Evolutionary conservation across 2,329 filamentous ascomycete species (phyloP).

Genomic region (Calonectria pauciramosa): DNA sequence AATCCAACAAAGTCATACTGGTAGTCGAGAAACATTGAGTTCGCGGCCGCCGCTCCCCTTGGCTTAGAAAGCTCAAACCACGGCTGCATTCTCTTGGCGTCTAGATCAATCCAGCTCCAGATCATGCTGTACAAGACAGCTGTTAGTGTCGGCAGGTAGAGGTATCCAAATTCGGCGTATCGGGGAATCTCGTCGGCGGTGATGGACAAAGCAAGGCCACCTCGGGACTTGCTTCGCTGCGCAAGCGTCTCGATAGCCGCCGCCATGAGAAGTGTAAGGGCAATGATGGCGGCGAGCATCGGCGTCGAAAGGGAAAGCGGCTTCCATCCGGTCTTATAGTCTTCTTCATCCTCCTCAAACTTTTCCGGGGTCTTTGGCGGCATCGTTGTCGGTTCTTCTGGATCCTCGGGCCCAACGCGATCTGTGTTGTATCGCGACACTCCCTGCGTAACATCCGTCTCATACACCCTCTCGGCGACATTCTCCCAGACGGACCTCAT

Average conservation of each 20-base stretch:
- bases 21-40: conserved; percentile 68
- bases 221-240: conserved; percentile 52
- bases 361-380: conserved; percentile 8
- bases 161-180: conserved; percentile 55
- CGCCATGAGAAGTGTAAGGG: conserved; percentile 56
- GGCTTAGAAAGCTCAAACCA: conserved; percentile 69
- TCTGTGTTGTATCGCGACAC: neutral
- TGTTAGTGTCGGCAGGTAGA: conserved; percentile 67
- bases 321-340: conserved; percentile 33
- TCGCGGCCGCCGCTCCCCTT: conserved; percentile 55
- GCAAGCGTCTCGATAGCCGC: conserved; percentile 60
- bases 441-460: neutral
- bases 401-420: neutral
- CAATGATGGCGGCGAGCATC: conserved; percentile 54
- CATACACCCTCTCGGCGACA: conserved; percentile 16
- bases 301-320: conserved; percentile 43
- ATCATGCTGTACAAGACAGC: conserved; percentile 68
- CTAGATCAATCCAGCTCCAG: conserved; percentile 73
- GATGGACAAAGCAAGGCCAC: conserved; percentile 54
- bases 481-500: conserved; percentile 21
- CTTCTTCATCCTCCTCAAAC: neutral
- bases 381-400: neutral
- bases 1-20: conserved; percentile 56
- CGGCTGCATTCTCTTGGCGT: conserved; percentile 71
- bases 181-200: conserved; percentile 51